A percentile compares a stretch with the other conserved stretches of the same genome.
Evolutionary conservation across 352 stramenopile genomes (phyloP).

Genomic region (Paralagenidium karlingii): DNA sequence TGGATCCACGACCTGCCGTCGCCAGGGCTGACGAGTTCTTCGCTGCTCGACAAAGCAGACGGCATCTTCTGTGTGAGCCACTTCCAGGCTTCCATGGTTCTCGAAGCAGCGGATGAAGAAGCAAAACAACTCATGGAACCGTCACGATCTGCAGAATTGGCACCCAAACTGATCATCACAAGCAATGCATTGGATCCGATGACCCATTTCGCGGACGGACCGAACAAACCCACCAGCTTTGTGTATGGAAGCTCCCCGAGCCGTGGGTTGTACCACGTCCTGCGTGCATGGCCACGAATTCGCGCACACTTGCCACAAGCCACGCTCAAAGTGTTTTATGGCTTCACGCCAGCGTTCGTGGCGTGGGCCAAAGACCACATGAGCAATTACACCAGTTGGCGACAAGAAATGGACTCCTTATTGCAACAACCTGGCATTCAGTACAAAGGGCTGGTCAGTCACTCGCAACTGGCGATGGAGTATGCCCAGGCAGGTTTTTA

Average conservation of each 20-base stretch:
- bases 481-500: constrained; percentile 79
- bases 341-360: constrained; percentile 72
- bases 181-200: constrained; percentile 63
- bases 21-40: constrained; percentile 17
- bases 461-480: constrained; percentile 45
- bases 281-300: constrained; percentile 67
- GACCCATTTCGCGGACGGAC: constrained; percentile 45
- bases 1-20: constrained; percentile 78
- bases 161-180: constrained; percentile 33
- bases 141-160: constrained; percentile 16
- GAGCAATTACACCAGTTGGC: constrained; percentile 48
- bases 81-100: constrained; percentile 61
- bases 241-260: constrained; percentile 81
- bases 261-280: constrained; percentile 52
- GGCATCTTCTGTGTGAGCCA: constrained; percentile 71
- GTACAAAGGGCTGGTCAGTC: constrained; percentile 73
- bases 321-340: constrained; percentile 79
- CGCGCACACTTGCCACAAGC: constrained; percentile 30
- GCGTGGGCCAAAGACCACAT: constrained; percentile 33
- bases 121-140: no score
- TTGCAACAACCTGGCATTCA: constrained; percentile 35
- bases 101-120: no score
- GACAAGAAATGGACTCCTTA: constrained; percentile 21
- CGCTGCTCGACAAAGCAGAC: constrained; percentile 27
- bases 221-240: constrained; percentile 47